Conservation (phyloP, 768 basidiomycete species). For the Tricholoma bakamatsutake region DNA sequence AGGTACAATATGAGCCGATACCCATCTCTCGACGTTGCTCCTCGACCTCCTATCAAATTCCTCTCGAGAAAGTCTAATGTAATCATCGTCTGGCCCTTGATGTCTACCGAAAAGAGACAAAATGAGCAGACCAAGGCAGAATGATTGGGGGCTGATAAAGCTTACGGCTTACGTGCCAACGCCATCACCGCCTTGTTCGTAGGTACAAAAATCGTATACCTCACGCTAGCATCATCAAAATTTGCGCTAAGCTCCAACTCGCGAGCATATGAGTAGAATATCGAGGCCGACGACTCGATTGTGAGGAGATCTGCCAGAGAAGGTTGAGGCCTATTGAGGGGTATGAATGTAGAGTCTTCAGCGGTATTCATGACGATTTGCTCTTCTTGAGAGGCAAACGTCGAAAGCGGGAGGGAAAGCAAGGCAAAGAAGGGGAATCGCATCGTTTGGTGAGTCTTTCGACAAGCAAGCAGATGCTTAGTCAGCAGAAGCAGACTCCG, state of each 20-base stretch:
- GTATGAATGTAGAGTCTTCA: slow-evolving; percentile 18
- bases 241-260: slow-evolving; percentile 56
- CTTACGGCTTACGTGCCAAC: slow-evolving; percentile 76
- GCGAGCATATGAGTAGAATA: slow-evolving; percentile 80
- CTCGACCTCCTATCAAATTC: slow-evolving; percentile 57
- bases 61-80: slow-evolving; percentile 55
- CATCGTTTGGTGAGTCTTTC: slow-evolving; percentile 17
- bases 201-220: slow-evolving; percentile 68
- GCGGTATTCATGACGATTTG: slow-evolving; percentile 28
- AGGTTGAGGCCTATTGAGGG: slow-evolving; percentile 41
- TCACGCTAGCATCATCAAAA: slow-evolving; percentile 33
- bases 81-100: slow-evolving; percentile 41
- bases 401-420: slow-evolving; percentile 24
- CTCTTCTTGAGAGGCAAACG: slow-evolving; percentile 25
- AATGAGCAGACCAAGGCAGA: slow-evolving; percentile 1
- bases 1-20: slow-evolving; percentile 79
- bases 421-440: slow-evolving; percentile 25
- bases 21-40: slow-evolving; percentile 73
- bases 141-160: slow-evolving; percentile 5
- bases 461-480: neutral
- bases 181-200: slow-evolving; percentile 88
- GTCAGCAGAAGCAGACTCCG: too few species aligned
- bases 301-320: slow-evolving; percentile 74
- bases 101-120: slow-evolving; percentile 39
- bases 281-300: slow-evolving; percentile 67